Evolutionary conservation across 2,329 filamentous ascomycete genomes (phyloP).

Genomic region (Sporothrix sp.): DNA sequence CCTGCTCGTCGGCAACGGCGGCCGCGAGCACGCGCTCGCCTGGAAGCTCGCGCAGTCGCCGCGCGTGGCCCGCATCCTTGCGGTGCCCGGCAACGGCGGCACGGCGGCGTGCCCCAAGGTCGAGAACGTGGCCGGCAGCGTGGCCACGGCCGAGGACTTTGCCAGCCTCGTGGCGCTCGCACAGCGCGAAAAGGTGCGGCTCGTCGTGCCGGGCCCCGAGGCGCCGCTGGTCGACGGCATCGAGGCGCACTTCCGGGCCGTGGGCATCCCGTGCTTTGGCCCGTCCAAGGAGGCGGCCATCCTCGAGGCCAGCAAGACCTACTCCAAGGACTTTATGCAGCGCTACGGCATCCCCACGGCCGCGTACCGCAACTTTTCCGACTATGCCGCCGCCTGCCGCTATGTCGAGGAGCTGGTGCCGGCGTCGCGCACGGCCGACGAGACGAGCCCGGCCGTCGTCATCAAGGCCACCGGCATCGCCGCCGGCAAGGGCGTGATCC

Average conservation of each 20-base stretch:
- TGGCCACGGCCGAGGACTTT: conserved; percentile 65
- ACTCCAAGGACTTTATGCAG: conserved; percentile 97
- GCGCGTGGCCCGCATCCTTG: conserved; percentile 64
- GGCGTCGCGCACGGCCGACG: conserved; percentile 1
- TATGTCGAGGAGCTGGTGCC: conserved; percentile 48
- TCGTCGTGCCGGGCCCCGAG: conserved; percentile 86
- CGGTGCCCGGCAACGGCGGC: conserved; percentile 75
- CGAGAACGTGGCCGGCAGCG: conserved; percentile 52
- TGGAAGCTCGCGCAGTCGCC: conserved; percentile 87
- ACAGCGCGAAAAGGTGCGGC: conserved; percentile 60
- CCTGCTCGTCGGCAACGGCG: conserved; percentile 86
- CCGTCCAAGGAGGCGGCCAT: conserved; percentile 74
- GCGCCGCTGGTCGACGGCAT: conserved; percentile 89
- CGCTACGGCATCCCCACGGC: conserved; percentile 84
- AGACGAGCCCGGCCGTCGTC: conserved; percentile 66
- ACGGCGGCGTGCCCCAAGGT: conserved; percentile 63
- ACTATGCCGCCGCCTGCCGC: conserved; percentile 59
- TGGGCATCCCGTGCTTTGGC: conserved; percentile 73
- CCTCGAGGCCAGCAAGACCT: conserved; percentile 95
- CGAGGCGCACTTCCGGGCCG: conserved; percentile 66
- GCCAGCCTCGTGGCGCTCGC: conserved; percentile 66
- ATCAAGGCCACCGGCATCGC: conserved; percentile 88
- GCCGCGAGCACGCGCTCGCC: conserved; percentile 85
- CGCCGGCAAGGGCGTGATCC: conserved; percentile 90
- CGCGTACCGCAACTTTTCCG: conserved; percentile 77